Percentiles rank a stretch among this genome's conserved stretches.
phyloP scores from a whole-genome alignment of 2,329 filamentous ascomycete species.

The Pezicula carpinea region DNA sequence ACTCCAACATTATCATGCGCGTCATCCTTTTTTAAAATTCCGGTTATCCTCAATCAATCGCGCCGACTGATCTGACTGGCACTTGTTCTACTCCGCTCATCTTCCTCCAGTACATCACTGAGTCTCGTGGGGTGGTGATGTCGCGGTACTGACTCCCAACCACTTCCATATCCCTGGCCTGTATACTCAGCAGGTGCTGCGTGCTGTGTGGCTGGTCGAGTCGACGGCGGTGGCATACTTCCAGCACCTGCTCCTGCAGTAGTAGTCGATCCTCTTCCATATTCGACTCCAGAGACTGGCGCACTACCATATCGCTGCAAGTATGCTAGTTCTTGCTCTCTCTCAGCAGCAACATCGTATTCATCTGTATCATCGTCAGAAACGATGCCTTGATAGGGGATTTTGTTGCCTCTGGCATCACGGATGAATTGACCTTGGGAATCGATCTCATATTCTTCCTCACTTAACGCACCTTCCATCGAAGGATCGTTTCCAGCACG shows the following conservation, averaged over 20 bases:
- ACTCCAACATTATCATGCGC: not conserved
- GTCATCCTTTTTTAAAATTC: not conserved
- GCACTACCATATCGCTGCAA: conserved; percentile 18
- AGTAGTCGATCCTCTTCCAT: conserved; percentile 18
- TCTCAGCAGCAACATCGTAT: conserved; percentile 42
- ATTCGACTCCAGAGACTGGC: conserved; percentile 21
- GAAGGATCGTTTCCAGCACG: conserved; percentile 38
- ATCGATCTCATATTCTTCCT: conserved; percentile 69
- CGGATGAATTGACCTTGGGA: conserved; percentile 54
- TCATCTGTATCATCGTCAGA: conserved; percentile 53
- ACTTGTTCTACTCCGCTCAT: conserved; percentile 73
- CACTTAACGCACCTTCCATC: conserved; percentile 57
- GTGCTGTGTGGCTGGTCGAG: conserved; percentile 12
- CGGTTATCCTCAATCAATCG: conserved; percentile 4
- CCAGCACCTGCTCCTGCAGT: conserved; percentile 6
- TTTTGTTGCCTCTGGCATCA: conserved; percentile 56
- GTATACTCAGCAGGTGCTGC: conserved; percentile 52
- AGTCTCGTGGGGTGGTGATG: conserved; percentile 86
- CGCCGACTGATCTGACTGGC: conserved; percentile 31
- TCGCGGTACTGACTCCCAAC: conserved; percentile 71
- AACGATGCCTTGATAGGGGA: conserved; percentile 40
- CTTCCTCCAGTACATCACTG: conserved; percentile 84
- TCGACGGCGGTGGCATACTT: conserved; percentile 7
- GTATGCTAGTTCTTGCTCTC: conserved; percentile 22
- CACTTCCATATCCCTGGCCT: conserved; percentile 59